Percentiles rank a stretch among this genome's conserved stretches.
phyloP scores from a whole-genome alignment of 805 yeast genomes.

The Blastobotrys robertii region DNA sequence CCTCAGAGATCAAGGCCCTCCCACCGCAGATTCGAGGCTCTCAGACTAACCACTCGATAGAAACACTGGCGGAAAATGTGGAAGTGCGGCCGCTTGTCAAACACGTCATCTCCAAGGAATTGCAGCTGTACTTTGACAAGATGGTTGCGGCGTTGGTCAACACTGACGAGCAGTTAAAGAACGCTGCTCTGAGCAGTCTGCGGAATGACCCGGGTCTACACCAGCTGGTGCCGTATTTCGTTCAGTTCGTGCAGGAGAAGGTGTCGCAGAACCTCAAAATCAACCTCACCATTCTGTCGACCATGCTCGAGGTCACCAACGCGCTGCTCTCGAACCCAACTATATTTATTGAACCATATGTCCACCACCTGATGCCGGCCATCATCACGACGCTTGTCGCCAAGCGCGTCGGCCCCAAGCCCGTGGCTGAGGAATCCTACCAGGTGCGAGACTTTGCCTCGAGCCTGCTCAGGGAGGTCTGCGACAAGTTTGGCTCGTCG shows the following conservation, averaged over 20 bases:
- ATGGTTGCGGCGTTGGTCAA: conserved; percentile 65
- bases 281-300: conserved; percentile 56
- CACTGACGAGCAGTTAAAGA: conserved; percentile 41
- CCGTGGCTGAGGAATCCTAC: conserved; percentile 29
- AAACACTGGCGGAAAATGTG: conserved; percentile 38
- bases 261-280: conserved; percentile 71
- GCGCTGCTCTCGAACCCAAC: conserved; percentile 77
- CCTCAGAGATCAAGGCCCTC: conserved; percentile 60
- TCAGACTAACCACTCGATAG: conserved; percentile 51
- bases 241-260: conserved; percentile 93
- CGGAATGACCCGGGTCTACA: conserved; percentile 92
- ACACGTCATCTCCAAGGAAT: conserved; percentile 88
- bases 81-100: conserved; percentile 85
- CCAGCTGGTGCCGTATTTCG: conserved; percentile 91
- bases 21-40: conserved; percentile 82
- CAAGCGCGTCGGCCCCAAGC: conserved; percentile 62
- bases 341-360: conserved; percentile 86
- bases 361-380: conserved; percentile 96
- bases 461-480: conserved; percentile 67
- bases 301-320: conserved; percentile 82
- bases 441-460: conserved; percentile 87
- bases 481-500: conserved; percentile 68
- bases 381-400: conserved; percentile 82
- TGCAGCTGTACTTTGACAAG: conserved; percentile 87
- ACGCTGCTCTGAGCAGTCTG: conserved; percentile 77